phyloP scores from a whole-genome alignment of 2,329 filamentous ascomycete genomes.

The Rutstroemia sp. region DNA sequence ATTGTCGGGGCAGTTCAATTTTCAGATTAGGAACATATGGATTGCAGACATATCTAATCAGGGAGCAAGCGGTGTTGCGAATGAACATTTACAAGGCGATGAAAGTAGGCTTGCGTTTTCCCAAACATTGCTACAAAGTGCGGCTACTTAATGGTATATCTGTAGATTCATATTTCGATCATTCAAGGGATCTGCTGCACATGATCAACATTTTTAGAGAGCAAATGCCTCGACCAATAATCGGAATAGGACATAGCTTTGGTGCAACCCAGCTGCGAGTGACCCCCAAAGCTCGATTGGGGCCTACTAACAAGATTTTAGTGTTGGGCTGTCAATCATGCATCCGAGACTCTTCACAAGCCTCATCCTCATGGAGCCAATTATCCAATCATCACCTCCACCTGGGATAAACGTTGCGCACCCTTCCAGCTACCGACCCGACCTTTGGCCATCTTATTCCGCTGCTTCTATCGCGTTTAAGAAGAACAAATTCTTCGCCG shows the following conservation, averaged over 20 bases:
- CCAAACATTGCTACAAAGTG: constrained; percentile 26
- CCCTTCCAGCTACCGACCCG: constrained; percentile 45
- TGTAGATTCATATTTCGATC: constrained; percentile 60
- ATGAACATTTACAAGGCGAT: constrained; percentile 66
- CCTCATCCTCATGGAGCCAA: background rate
- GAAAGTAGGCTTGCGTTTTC: constrained; percentile 51
- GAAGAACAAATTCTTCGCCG: constrained; percentile 61
- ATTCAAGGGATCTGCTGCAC: constrained; percentile 75
- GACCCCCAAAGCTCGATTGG: constrained; percentile 44
- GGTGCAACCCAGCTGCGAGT: constrained; percentile 54
- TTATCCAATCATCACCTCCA: background rate
- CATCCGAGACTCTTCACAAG: background rate
- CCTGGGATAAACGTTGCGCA: background rate
- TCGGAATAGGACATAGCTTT: constrained; percentile 89
- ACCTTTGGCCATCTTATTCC: constrained; percentile 70
- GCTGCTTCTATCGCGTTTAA: constrained; percentile 60
- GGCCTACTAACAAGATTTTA: background rate
- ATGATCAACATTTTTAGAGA: constrained; percentile 77
- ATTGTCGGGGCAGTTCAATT: constrained; percentile 33
- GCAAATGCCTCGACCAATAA: constrained; percentile 68
- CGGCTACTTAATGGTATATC: constrained; percentile 8
- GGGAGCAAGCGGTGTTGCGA: constrained; percentile 70
- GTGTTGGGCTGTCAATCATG: background rate
- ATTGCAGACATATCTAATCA: constrained; percentile 83
- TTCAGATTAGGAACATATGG: constrained; percentile 73